Base-by-base conservation (phyloP, 805 yeast species). In the Yamadazyma ubonensis region DNA sequence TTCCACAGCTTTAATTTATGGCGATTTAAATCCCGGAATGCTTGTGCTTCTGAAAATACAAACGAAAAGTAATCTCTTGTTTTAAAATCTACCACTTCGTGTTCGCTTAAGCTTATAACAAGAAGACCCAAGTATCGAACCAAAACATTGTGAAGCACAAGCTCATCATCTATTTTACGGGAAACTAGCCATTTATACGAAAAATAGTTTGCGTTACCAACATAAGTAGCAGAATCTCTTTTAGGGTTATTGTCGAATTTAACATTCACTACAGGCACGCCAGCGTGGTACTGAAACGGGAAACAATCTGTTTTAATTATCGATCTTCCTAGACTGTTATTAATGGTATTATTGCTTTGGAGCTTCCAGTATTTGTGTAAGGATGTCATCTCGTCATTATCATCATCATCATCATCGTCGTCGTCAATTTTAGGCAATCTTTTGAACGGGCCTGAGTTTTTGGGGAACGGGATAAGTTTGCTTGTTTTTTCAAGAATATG, bases 111-210 rank as follows among this genome's bases (percentile, higher is more conserved):
- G 3, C 66, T 51, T 7, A 69, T 59, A 1, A 55, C 50, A 29
- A 69, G 44, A 19, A 69, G 48, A 3, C 75, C 75, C 26, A 67
- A 26, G 33, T 50, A 67, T 23, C 67, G 45, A 20, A 68, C 58
- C 36, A 69, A 50, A 54, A 60, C 59, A 0, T 62, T 61, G 43
- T 69, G 75, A 12, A 64, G 48, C 8, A 48, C 23, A 21, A 59
- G 53, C 16, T 55, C 51, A 14, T 50, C 46, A 41, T 65, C 65
- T 15, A 56, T 44, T 33, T 58, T 44, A 34, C 58, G 37, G 7
- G 57, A 45, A 6, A 45, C 43, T 6, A 65, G 41, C 71, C 71
- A 66, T 22, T 61, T 50, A 30, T 52, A 51, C 1, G 59, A 50
- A 45, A 63, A 67, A 42, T 48, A 51, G 39, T 65, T 66, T 14